These are phyloP conservation scores for Claviceps monticola DNA, from an alignment of 2,329 filamentous ascomycete species.

Conservation along the genomic window DNA sequence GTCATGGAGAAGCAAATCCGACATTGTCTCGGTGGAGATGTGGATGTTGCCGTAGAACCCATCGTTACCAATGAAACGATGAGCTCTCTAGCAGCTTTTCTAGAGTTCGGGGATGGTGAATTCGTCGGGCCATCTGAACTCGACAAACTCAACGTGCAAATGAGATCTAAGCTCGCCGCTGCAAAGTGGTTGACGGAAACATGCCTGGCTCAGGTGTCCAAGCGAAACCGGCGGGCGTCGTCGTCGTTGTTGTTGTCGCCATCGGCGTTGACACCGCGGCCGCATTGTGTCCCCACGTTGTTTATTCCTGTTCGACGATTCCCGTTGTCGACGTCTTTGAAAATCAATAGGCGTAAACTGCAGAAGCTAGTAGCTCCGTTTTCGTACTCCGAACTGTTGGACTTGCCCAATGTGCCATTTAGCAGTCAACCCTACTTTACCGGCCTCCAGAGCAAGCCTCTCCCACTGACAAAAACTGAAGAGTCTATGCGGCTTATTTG, in stretches of 20 bases:
- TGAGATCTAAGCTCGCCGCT: conserved; percentile 28
- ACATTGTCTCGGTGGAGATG: conserved; percentile 28
- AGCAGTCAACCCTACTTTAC: conserved; percentile 20
- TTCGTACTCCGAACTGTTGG: conserved; percentile 28
- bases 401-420: conserved; percentile 19
- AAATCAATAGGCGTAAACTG: conserved; percentile 34
- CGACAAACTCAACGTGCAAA: conserved; percentile 22
- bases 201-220: conserved; percentile 20
- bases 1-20: conserved; percentile 34
- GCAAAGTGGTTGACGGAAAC: conserved; percentile 30
- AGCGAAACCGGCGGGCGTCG: conserved; percentile 15
- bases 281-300: conserved; percentile 30
- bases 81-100: conserved; percentile 31
- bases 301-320: conserved; percentile 35
- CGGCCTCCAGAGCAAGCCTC: conserved; percentile 27
- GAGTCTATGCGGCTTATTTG: conserved; percentile 34
- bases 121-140: conserved; percentile 25
- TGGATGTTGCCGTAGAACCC: conserved; percentile 35
- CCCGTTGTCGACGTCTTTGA: conserved; percentile 34
- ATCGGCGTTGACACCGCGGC: conserved; percentile 14
- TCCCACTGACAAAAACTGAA: conserved; percentile 33
- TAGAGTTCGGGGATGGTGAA: conserved; percentile 30
- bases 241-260: neutral
- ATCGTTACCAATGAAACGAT: conserved; percentile 30
- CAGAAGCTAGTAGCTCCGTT: conserved; percentile 29